Evolutionary conservation across 2,329 filamentous ascomycete species (phyloP).

Genomic region (Fusarium oligoseptatum): DNA sequence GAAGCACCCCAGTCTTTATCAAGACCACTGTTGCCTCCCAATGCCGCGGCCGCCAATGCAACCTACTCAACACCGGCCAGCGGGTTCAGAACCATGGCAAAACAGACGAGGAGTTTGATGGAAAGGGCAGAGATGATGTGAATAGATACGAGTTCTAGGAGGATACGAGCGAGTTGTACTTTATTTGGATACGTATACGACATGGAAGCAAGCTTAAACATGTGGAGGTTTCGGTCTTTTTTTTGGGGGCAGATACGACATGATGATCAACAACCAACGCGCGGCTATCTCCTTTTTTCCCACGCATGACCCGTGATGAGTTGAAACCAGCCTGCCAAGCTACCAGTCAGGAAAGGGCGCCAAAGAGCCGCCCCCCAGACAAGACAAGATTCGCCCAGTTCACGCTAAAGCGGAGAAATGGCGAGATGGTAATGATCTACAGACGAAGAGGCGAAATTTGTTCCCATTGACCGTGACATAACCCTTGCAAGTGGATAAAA

Average conservation of each 20-base stretch:
- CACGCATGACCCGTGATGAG: not conserved
- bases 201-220: not conserved
- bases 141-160: not conserved
- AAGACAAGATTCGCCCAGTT: not conserved
- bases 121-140: slow-evolving; percentile 23
- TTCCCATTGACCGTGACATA: not conserved
- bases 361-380: not conserved
- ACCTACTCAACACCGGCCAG: slow-evolving; percentile 24
- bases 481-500: not conserved
- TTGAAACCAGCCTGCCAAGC: not conserved
- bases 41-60: slow-evolving; percentile 4
- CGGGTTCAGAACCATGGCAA: slow-evolving; percentile 45
- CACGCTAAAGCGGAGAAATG: not conserved
- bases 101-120: slow-evolving; percentile 31
- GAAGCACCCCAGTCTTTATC: not conserved
- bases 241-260: not conserved
- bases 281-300: slow-evolving; percentile 1
- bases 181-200: not conserved
- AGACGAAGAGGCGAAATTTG: not conserved
- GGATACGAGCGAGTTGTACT: not conserved
- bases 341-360: not conserved
- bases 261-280: not conserved
- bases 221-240: not conserved
- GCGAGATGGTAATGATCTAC: slow-evolving; percentile 1
- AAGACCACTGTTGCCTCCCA: slow-evolving; percentile 1